Evolutionary conservation across 1,139 yeast genomes (phyloP).

Genomic region (Candida sp.): DNA sequence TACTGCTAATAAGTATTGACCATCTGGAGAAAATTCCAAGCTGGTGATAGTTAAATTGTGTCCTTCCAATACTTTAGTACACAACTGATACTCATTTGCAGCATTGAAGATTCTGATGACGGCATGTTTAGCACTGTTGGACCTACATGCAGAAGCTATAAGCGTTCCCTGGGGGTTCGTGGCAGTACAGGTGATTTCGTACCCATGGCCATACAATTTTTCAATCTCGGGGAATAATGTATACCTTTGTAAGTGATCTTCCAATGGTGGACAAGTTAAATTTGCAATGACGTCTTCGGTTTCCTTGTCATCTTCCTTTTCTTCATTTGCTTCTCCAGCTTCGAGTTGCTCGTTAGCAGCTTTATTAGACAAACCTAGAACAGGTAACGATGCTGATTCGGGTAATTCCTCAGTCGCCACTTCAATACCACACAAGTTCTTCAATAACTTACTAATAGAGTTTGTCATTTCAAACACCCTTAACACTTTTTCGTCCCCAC

Average conservation of each 20-base stretch:
- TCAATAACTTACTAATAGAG: slow-evolving; percentile 53
- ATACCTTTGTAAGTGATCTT: slow-evolving; percentile 86
- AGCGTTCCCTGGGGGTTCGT: slow-evolving; percentile 61
- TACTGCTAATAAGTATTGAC: slow-evolving; percentile 68
- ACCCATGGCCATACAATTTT: slow-evolving; percentile 96
- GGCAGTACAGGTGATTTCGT: slow-evolving; percentile 82
- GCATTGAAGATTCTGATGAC: slow-evolving; percentile 75
- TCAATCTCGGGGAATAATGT: slow-evolving; percentile 95
- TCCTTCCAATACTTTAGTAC: slow-evolving; percentile 40
- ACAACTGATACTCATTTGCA: slow-evolving; percentile 38
- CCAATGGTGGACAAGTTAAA: slow-evolving; percentile 67
- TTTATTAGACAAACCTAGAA: slow-evolving; percentile 90
- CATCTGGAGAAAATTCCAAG: slow-evolving; percentile 71
- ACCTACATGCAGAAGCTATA: slow-evolving; percentile 89
- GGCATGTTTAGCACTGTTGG: slow-evolving; percentile 82
- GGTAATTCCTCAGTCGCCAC: slow-evolving; percentile 38
- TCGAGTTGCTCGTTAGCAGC: slow-evolving; percentile 56
- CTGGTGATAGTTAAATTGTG: slow-evolving; percentile 88
- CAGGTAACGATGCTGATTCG: slow-evolving; percentile 89
- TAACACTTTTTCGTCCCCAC: slow-evolving; percentile 93
- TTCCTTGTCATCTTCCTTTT: slow-evolving; percentile 33
- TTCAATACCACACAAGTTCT: slow-evolving; percentile 49
- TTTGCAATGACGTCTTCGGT: slow-evolving; percentile 43
- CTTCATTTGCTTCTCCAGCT: slow-evolving; percentile 37
- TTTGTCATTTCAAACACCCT: slow-evolving; percentile 91